Percentiles rank a stretch among this genome's conserved stretches.
Conservation (phyloP, 805 yeast genomes). For the Starmerella sp. region DNA sequence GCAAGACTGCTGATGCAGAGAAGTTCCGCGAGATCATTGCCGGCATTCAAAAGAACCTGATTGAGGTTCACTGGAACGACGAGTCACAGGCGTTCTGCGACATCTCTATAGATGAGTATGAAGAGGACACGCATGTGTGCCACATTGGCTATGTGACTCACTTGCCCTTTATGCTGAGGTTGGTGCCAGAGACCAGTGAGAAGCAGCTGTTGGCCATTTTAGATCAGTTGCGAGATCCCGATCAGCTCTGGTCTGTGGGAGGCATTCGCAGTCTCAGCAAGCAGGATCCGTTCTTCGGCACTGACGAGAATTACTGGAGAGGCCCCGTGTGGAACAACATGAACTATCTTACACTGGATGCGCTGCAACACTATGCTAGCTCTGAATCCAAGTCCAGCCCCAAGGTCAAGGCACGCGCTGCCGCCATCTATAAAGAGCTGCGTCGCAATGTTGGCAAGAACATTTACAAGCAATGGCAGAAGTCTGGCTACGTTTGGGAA, state of each 20-base stretch:
- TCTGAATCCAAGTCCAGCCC: slow-evolving; percentile 26
- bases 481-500: slow-evolving; percentile 81
- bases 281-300: slow-evolving; percentile 51
- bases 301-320: slow-evolving; percentile 90
- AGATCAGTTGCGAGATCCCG: slow-evolving; percentile 52
- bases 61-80: slow-evolving; percentile 70
- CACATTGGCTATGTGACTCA: slow-evolving; percentile 80
- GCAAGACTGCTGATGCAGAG: slow-evolving; percentile 45
- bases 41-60: slow-evolving; percentile 53
- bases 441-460: slow-evolving; percentile 59
- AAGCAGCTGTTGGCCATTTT: slow-evolving; percentile 43
- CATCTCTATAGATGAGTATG: slow-evolving; percentile 61
- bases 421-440: slow-evolving; percentile 44
- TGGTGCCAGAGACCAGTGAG: slow-evolving; percentile 40
- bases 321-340: slow-evolving; percentile 90
- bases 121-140: slow-evolving; percentile 58
- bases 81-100: slow-evolving; percentile 66
- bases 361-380: slow-evolving; percentile 45
- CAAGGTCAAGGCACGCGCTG: slow-evolving; percentile 32
- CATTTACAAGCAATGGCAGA: slow-evolving; percentile 54
- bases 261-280: slow-evolving; percentile 78
- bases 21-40: slow-evolving; percentile 43
- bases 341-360: slow-evolving; percentile 69
- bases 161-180: slow-evolving; percentile 69
- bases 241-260: slow-evolving; percentile 60